These are phyloP conservation scores for Phytophthora megakarya DNA, from an alignment of 352 stramenopile genomes.

Conservation along the genomic window DNA sequence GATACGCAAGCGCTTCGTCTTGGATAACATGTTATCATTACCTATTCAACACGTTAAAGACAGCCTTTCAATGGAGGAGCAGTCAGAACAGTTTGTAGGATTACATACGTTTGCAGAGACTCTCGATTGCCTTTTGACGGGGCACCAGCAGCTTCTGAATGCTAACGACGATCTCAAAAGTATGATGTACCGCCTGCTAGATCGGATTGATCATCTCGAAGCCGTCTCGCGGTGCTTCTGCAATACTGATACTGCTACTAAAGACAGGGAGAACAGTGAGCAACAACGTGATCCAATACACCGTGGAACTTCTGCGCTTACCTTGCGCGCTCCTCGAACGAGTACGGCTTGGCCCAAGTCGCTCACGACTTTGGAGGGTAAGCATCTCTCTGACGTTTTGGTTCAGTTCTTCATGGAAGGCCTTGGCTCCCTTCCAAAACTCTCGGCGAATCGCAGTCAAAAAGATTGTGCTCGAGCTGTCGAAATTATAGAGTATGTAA, in stretches of 20 bases:
- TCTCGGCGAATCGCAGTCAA: background rate
- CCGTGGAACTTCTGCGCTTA: background rate
- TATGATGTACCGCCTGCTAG: background rate
- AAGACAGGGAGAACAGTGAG: background rate
- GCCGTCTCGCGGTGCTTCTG: background rate
- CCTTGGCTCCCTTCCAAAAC: background rate
- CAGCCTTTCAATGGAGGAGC: background rate
- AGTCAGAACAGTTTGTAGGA: constrained; percentile 12
- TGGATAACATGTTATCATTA: constrained; percentile 6
- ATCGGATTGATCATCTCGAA: background rate
- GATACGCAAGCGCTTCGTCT: constrained; percentile 6
- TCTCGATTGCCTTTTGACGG: background rate
- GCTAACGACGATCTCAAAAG: constrained; percentile 1
- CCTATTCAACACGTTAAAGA: constrained; percentile 10
- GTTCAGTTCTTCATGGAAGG: constrained; percentile 12
- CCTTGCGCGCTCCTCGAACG: too few species aligned
- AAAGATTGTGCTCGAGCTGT: constrained; percentile 1
- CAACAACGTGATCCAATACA: background rate
- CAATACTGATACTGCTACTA: too few species aligned
- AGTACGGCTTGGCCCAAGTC: background rate
- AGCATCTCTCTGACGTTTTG: constrained; percentile 1
- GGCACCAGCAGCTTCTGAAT: constrained; percentile 2
- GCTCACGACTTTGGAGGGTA: background rate
- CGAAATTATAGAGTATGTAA: background rate
- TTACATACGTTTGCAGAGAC: constrained; percentile 10